Evolutionary conservation across 148 eudicot species (phyloP).

Genomic region (Rhododendron ovatum): DNA sequence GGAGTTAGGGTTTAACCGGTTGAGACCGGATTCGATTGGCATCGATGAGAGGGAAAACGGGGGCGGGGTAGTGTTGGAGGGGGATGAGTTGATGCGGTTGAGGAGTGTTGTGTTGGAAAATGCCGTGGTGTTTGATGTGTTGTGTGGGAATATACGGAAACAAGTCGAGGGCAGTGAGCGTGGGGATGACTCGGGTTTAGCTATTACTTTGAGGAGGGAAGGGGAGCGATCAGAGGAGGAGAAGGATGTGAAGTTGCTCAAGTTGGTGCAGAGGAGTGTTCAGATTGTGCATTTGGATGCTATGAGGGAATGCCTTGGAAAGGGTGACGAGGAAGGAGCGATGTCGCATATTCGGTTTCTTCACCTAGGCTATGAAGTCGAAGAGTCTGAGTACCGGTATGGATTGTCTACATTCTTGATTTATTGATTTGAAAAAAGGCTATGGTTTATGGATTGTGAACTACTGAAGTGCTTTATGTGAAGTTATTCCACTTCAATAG

Average conservation of each 20-base stretch:
- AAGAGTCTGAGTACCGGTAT: slow-evolving; percentile 72
- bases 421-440: not conserved
- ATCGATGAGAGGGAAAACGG: slow-evolving; percentile 20
- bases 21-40: too few relatives aligned
- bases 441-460: not conserved
- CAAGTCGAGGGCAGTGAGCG: slow-evolving; percentile 40
- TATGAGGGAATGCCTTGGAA: slow-evolving; percentile 47
- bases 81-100: slow-evolving; percentile 54
- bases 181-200: slow-evolving; percentile 36
- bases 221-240: slow-evolving; percentile 38
- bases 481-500: not conserved
- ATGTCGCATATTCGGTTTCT: slow-evolving; percentile 60
- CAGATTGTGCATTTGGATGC: slow-evolving; percentile 78
- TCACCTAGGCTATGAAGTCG: slow-evolving; percentile 58
- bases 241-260: slow-evolving; percentile 50
- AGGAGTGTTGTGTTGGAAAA: slow-evolving; percentile 55
- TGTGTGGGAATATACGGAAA: slow-evolving; percentile 56
- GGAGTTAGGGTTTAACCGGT: slow-evolving; percentile 35
- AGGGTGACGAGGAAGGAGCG: slow-evolving; percentile 45
- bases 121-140: slow-evolving; percentile 55
- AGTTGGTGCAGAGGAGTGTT: slow-evolving; percentile 46
- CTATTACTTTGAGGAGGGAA: slow-evolving; percentile 43
- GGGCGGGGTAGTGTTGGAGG: slow-evolving; percentile 24
- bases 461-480: not conserved
- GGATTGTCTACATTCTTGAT: slow-evolving; percentile 7